Conservation (phyloP, 2,329 filamentous ascomycete species). For the Colletotrichum falcatum region DNA sequence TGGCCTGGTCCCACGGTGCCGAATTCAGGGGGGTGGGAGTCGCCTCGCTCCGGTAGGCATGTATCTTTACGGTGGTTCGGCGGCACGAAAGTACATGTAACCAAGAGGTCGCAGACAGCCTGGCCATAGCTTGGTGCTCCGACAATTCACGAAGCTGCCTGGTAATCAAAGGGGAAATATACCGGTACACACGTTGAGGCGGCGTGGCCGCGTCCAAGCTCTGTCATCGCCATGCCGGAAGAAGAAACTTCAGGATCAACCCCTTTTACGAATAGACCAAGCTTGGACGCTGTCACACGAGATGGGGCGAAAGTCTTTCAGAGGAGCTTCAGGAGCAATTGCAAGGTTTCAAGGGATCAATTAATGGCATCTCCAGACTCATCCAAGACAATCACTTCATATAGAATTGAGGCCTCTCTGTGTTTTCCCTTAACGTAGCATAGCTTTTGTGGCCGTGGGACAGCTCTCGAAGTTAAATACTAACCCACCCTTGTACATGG, state of each 20-base stretch:
- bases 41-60: conserved; percentile 1
- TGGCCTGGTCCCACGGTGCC: conserved; percentile 1
- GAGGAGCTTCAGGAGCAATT: background rate
- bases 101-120: conserved; percentile 18
- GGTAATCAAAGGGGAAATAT: background rate
- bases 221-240: conserved; percentile 25
- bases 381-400: background rate
- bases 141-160: conserved; percentile 32
- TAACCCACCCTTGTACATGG: background rate
- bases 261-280: conserved; percentile 40
- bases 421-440: background rate
- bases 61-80: conserved; percentile 7
- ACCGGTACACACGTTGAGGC: conserved; percentile 24
- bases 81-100: conserved; percentile 15
- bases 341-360: background rate
- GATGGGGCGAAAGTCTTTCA: background rate
- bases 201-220: conserved; percentile 34
- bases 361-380: background rate
- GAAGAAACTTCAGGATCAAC: conserved; percentile 36
- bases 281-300: background rate
- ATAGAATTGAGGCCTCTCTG: background rate
- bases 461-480: background rate
- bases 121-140: conserved; percentile 1
- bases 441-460: background rate
- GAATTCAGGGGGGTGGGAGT: conserved; percentile 21